phyloP scores from a whole-genome alignment of 2,329 filamentous ascomycete species.

The Alternaria sp. region DNA sequence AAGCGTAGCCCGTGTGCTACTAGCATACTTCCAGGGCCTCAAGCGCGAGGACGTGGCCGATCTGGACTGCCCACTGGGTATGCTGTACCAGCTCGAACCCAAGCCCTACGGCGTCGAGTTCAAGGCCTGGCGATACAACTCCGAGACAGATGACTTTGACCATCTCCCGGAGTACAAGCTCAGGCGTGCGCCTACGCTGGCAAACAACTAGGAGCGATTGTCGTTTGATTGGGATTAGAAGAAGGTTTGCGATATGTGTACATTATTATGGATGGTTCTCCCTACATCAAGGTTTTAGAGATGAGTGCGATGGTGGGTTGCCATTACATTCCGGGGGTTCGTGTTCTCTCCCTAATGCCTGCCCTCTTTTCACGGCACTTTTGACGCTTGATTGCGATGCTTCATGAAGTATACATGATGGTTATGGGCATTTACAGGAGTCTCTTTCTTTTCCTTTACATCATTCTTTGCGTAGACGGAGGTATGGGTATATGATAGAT shows the following conservation, averaged over 20 bases:
- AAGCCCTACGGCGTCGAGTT: constrained; percentile 98
- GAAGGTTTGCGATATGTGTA: neutral
- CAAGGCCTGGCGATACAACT: constrained; percentile 91
- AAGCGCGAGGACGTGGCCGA: constrained; percentile 91
- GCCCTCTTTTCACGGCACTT: neutral
- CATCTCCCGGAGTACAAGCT: constrained; percentile 85
- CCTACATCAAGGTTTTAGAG: neutral
- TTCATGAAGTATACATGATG: neutral
- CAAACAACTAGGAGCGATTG: constrained; percentile 17
- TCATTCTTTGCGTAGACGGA: neutral
- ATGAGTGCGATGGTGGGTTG: neutral
- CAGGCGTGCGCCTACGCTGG: constrained; percentile 56
- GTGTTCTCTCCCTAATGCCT: neutral
- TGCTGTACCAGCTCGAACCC: constrained; percentile 93
- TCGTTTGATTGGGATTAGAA: neutral
- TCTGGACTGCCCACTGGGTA: constrained; percentile 89
- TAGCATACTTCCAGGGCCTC: constrained; percentile 96
- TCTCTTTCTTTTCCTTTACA: neutral
- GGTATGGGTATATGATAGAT: neutral
- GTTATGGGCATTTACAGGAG: constrained; percentile 11
- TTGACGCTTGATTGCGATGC: neutral
- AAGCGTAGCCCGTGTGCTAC: constrained; percentile 86
- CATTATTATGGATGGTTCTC: constrained; percentile 6
- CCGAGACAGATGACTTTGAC: constrained; percentile 78
- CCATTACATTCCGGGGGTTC: neutral